Evolutionary conservation across 1,139 yeast genomes (phyloP).

Genomic region (Protomyces inundatus): DNA sequence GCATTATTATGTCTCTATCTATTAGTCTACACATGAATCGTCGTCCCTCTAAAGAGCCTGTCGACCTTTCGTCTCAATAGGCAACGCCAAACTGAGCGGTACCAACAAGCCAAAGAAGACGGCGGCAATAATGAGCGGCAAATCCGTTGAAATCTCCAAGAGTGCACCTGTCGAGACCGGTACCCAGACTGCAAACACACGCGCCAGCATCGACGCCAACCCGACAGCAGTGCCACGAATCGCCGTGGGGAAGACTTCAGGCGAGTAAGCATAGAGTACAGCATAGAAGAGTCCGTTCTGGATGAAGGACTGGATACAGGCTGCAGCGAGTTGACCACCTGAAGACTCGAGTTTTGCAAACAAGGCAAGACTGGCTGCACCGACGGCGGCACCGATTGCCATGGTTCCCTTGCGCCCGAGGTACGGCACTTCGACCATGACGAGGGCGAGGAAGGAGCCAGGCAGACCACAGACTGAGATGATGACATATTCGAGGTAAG

Average conservation of each 20-base stretch:
- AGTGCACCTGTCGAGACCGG: neutral
- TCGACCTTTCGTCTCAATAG: neutral
- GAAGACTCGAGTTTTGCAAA: constrained; percentile 52
- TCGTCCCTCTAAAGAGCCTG: neutral
- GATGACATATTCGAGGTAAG: constrained; percentile 51
- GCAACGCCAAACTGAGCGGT: neutral
- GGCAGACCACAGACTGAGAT: constrained; percentile 50
- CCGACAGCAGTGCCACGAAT: constrained; percentile 57
- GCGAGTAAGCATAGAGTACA: constrained; percentile 53
- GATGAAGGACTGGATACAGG: constrained; percentile 47
- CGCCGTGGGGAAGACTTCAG: constrained; percentile 54
- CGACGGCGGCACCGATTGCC: constrained; percentile 49
- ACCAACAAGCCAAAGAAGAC: neutral
- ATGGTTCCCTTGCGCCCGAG: constrained; percentile 56
- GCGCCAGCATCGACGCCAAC: constrained; percentile 46
- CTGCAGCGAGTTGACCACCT: constrained; percentile 51
- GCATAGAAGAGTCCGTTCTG: constrained; percentile 53
- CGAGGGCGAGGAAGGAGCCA: constrained; percentile 56
- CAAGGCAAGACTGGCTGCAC: constrained; percentile 55
- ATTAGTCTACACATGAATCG: no score
- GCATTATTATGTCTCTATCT: neutral
- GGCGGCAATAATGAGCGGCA: neutral
- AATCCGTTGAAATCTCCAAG: neutral
- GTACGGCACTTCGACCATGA: constrained; percentile 37
- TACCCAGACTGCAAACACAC: constrained; percentile 44